Evolutionary conservation across 2,329 filamentous ascomycete species (phyloP).

Genomic region (Alternaria dauci): DNA sequence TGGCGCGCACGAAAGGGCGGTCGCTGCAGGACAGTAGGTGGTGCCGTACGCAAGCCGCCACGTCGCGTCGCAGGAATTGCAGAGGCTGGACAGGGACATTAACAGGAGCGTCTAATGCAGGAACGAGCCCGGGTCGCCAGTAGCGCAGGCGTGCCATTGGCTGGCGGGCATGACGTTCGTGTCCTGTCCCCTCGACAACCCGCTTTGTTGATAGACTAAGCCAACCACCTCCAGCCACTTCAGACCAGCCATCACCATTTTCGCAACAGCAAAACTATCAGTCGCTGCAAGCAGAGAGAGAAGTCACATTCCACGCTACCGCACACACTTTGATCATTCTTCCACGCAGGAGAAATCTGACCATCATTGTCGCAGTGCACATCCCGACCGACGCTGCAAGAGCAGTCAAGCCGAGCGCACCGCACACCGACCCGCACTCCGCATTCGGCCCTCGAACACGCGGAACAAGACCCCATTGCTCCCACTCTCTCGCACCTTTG

Average conservation of each 20-base stretch:
- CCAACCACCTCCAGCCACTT: conserved; percentile 35
- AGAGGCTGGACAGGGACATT: conserved; percentile 36
- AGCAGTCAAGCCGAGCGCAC: not conserved
- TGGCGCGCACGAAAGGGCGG: conserved; percentile 19
- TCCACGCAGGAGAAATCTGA: conserved; percentile 41
- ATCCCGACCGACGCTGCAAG: conserved; percentile 28
- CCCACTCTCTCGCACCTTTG: conserved; percentile 29
- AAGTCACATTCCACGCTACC: conserved; percentile 48
- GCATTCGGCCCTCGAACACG: conserved; percentile 28
- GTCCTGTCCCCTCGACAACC: conserved; percentile 26
- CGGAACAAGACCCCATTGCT: conserved; percentile 33
- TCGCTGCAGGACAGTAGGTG: conserved; percentile 12
- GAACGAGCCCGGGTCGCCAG: conserved; percentile 27
- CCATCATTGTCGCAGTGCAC: conserved; percentile 43
- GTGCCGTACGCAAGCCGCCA: conserved; percentile 33
- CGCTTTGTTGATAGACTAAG: conserved; percentile 26
- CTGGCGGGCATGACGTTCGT: conserved; percentile 32
- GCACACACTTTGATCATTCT: conserved; percentile 36
- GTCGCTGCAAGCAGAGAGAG: conserved; percentile 38
- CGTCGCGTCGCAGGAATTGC: conserved; percentile 33
- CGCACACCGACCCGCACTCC: conserved; percentile 28
- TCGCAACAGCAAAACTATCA: conserved; percentile 43
- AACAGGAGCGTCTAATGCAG: conserved; percentile 31
- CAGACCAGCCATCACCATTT: conserved; percentile 46
- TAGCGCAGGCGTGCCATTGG: conserved; percentile 30